These are phyloP conservation scores for Ganoderma sp. DNA, from an alignment of 1,284 basidiomycete genomes.

Conservation along the genomic window DNA sequence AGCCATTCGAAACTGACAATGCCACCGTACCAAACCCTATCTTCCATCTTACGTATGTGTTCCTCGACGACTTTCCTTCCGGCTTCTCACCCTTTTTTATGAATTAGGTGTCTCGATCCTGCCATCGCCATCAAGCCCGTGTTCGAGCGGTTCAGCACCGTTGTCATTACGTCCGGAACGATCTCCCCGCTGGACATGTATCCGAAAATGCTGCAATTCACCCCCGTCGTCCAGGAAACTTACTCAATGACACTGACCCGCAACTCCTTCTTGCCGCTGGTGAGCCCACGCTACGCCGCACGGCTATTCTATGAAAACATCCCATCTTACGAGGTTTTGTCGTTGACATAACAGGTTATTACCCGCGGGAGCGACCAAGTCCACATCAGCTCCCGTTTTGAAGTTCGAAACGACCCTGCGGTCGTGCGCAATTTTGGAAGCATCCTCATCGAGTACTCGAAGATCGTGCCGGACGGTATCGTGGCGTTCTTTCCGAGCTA, in stretches of 20 bases:
- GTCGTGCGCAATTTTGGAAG: slow-evolving; percentile 99
- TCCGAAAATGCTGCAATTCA: slow-evolving; percentile 99
- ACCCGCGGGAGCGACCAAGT: slow-evolving; percentile 99
- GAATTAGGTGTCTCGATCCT: slow-evolving; percentile 89
- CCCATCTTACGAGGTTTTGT: neutral
- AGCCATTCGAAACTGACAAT: slow-evolving; percentile 98
- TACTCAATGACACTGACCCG: slow-evolving; percentile 98
- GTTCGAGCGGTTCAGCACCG: slow-evolving; percentile 97
- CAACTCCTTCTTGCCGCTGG: slow-evolving; percentile 97
- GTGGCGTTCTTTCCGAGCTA: slow-evolving; percentile 99
- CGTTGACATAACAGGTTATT: slow-evolving; percentile 72
- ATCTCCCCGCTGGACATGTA: slow-evolving; percentile 99
- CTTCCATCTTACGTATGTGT: slow-evolving; percentile 92
- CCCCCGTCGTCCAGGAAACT: slow-evolving; percentile 95
- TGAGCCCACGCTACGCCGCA: slow-evolving; percentile 45
- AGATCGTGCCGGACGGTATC: slow-evolving; percentile 98
- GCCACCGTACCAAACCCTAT: slow-evolving; percentile 99
- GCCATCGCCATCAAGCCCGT: slow-evolving; percentile 98
- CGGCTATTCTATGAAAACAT: no score
- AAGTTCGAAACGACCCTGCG: slow-evolving; percentile 98
- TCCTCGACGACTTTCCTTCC: slow-evolving; percentile 10
- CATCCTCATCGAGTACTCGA: slow-evolving; percentile 97
- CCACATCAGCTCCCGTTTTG: slow-evolving; percentile 98
- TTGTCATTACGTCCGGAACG: slow-evolving; percentile 98
- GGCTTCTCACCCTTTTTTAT: slow-evolving; percentile 1